Conservation (phyloP, 139 green algal species). For the Pleodorina starrii region DNA sequence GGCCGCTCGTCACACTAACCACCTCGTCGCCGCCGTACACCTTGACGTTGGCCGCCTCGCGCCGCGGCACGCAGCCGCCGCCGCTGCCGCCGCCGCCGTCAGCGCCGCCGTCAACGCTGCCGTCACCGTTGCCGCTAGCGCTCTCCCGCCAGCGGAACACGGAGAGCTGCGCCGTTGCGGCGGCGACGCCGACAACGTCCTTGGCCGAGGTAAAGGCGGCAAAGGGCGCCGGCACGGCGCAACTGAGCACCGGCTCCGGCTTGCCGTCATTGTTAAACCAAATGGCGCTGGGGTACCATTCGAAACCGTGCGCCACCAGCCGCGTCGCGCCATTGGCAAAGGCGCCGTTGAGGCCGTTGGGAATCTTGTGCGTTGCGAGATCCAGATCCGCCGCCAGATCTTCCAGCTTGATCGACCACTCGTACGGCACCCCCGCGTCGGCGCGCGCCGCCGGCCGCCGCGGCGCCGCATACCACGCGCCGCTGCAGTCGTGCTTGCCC, state of each 20-base stretch:
- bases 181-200: background rate
- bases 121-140: background rate
- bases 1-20: background rate
- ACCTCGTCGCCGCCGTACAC: background rate
- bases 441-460: background rate
- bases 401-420: background rate
- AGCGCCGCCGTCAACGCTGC: background rate
- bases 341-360: background rate
- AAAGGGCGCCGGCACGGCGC: background rate
- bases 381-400: constrained; percentile 17
- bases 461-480: background rate
- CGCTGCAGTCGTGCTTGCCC: background rate
- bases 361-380: background rate
- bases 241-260: background rate
- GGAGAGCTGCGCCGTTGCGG: background rate
- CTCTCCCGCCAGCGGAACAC: background rate
- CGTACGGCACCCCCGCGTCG: constrained; percentile 1
- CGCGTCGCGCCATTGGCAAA: constrained; percentile 11
- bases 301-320: constrained; percentile 15
- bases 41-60: background rate
- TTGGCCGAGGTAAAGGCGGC: background rate
- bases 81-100: background rate
- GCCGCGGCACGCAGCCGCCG: background rate
- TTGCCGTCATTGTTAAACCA: background rate
- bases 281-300: background rate